Conservation (phyloP, 1,139 yeast genomes). For the Magnusiomyces suaveolens region DNA sequence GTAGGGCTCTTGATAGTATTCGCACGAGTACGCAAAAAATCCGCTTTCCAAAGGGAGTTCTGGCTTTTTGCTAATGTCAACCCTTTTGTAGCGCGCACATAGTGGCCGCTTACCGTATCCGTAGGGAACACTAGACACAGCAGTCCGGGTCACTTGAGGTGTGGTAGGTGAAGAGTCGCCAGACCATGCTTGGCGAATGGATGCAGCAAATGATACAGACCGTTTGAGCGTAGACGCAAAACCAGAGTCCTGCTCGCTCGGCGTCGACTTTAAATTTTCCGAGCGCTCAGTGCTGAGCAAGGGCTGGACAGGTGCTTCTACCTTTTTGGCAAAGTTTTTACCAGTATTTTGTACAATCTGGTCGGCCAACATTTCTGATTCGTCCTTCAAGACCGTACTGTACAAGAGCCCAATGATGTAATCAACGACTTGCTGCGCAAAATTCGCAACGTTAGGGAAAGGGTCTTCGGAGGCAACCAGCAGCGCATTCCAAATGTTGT, state of each 20-base stretch:
- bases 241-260: constrained; percentile 8
- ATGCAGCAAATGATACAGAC: constrained; percentile 33
- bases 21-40: constrained; percentile 80
- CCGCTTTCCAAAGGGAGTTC: constrained; percentile 52
- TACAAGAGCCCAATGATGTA: constrained; percentile 56
- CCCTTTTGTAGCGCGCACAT: constrained; percentile 24
- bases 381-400: constrained; percentile 45
- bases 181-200: constrained; percentile 28
- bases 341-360: constrained; percentile 9
- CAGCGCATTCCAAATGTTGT: constrained; percentile 80
- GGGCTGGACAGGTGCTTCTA: background rate
- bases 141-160: background rate
- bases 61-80: constrained; percentile 13
- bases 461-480: constrained; percentile 83
- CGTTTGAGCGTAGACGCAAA: constrained; percentile 26
- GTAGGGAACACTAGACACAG: constrained; percentile 20
- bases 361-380: constrained; percentile 15
- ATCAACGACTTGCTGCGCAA: constrained; percentile 71
- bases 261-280: background rate
- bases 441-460: constrained; percentile 64
- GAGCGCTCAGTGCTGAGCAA: background rate
- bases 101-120: constrained; percentile 27
- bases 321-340: constrained; percentile 2
- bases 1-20: constrained; percentile 94
- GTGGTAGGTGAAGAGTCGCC: constrained; percentile 17